phyloP scores from a whole-genome alignment of 1,284 basidiomycete genomes.

The Coniferiporia sulphurascens region DNA sequence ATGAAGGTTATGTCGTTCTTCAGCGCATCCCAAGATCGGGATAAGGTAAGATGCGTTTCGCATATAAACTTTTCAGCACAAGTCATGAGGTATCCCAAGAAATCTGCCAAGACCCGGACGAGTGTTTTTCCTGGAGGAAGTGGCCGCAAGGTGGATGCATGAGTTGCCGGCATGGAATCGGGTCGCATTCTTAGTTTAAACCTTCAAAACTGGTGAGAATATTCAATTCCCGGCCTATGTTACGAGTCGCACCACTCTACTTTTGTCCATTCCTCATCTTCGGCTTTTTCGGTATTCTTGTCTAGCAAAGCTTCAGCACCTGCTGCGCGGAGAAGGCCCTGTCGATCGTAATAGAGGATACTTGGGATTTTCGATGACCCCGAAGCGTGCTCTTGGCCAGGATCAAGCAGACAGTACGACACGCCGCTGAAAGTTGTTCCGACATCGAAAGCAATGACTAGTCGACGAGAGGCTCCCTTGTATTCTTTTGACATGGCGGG shows the following conservation, averaged over 20 bases:
- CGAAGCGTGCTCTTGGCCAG: slow-evolving; percentile 60
- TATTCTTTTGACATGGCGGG: neutral
- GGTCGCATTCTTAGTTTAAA: slow-evolving; percentile 55
- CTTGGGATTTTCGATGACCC: slow-evolving; percentile 78
- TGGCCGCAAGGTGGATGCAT: slow-evolving; percentile 33
- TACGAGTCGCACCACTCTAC: slow-evolving; percentile 51
- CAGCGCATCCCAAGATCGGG: slow-evolving; percentile 33
- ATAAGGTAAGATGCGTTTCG: slow-evolving; percentile 42
- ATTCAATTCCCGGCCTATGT: slow-evolving; percentile 10
- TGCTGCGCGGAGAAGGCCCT: slow-evolving; percentile 58
- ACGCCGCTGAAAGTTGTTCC: slow-evolving; percentile 51
- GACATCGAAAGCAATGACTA: slow-evolving; percentile 43
- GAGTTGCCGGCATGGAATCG: slow-evolving; percentile 24
- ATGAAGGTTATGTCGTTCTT: slow-evolving; percentile 16
- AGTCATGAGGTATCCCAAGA: slow-evolving; percentile 42
- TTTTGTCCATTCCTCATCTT: slow-evolving; percentile 70
- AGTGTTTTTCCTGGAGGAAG: slow-evolving; percentile 44
- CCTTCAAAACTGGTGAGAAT: slow-evolving; percentile 30
- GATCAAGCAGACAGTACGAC: slow-evolving; percentile 43
- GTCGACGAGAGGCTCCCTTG: neutral
- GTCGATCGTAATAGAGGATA: slow-evolving; percentile 62
- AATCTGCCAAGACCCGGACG: slow-evolving; percentile 48
- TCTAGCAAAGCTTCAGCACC: slow-evolving; percentile 70
- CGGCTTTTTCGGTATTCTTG: slow-evolving; percentile 51
- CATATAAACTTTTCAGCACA: slow-evolving; percentile 45